Evolutionary conservation across 2,329 filamentous ascomycete genomes (phyloP), one percentile per base, ranked within the genome.

Genomic region (Colletotrichum camelliae): DNA sequence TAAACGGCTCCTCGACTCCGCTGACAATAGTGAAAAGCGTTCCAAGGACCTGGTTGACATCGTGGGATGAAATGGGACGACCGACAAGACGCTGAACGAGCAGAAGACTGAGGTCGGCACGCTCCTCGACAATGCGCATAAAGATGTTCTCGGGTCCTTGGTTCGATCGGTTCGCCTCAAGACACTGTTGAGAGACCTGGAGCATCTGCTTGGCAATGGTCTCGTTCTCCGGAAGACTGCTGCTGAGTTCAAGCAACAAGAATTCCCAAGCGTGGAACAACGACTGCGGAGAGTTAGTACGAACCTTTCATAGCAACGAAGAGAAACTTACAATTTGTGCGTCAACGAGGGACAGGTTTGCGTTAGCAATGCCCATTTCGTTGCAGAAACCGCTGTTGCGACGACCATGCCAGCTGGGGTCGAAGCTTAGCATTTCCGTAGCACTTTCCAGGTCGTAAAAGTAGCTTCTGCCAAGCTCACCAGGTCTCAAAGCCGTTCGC

Each of bases 201-300:
- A 95, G 87, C 86, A 98, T 93, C 72, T 94, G 90, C 79, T 91
- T 92, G 72, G 93, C 91, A 5, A 96, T 87, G 29, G 85, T 86
- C 16, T 87, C 85, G 77, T 88, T 87, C 43, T 85, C 83, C 2
- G 89, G 88, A n/a, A 92, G 84, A 75, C 88, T 91, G 48, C 91
- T 91, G 82, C 94, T 95, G 65, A 99, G 89, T 81, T 98, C 96
- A 66, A 97, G 89, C 16, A 96, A 91, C 10, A 99, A 89, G 75
- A 95, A 93, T 83, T 97, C 96, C 95, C 96, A 98, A 71, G 95
- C 94, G 80, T 95, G 93, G 78, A 98, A 94, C 21, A 99, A 91
- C 58, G 92, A 91, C 93, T 95, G 80, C 43, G 74, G 73, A 15
- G 27, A 61, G 79, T 87, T 80, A 86, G 43, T 69, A 24, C 18